Conservation (phyloP, 1,284 basidiomycete genomes). For the Lignosus rhinocerotis region DNA sequence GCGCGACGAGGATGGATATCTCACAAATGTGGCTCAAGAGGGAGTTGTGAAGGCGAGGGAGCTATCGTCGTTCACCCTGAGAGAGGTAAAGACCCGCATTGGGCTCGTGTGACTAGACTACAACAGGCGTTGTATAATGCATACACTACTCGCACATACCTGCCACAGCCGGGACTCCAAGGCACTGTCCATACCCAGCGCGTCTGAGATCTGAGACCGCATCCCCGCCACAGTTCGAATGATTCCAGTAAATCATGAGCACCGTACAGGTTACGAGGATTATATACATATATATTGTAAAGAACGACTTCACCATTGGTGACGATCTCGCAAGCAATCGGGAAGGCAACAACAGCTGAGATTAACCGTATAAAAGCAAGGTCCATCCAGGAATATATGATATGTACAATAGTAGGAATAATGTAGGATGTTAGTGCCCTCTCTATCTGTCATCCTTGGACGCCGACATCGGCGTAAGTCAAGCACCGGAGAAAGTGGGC, state of each 20-base stretch:
- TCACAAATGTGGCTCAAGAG: constrained; percentile 60
- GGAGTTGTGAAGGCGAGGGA: constrained; percentile 70
- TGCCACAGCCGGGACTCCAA: too few species aligned
- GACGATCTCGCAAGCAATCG: too few species aligned
- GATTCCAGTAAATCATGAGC: too few species aligned
- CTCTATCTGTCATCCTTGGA: not conserved
- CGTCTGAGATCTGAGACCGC: too few species aligned
- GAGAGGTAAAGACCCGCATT: constrained; percentile 63
- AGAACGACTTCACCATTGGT: too few species aligned
- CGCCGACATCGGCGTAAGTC: not conserved
- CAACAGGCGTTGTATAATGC: constrained; percentile 1
- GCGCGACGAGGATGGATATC: constrained; percentile 58
- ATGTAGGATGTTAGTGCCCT: not conserved
- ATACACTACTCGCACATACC: not conserved
- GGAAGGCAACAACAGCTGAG: too few species aligned
- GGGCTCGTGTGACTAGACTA: constrained; percentile 48
- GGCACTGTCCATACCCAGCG: too few species aligned
- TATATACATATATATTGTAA: too few species aligned
- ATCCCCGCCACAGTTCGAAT: too few species aligned
- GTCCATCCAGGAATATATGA: not conserved
- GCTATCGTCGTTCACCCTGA: constrained; percentile 64
- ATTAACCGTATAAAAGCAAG: too few species aligned
- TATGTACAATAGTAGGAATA: not conserved
- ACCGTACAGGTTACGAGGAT: too few species aligned
- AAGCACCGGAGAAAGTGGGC: not conserved